Percentiles rank a stretch among this genome's conserved stretches.
Evolutionary conservation across 2,329 filamentous ascomycete genomes (phyloP).

Genomic region (Lachnum nothofagi): DNA sequence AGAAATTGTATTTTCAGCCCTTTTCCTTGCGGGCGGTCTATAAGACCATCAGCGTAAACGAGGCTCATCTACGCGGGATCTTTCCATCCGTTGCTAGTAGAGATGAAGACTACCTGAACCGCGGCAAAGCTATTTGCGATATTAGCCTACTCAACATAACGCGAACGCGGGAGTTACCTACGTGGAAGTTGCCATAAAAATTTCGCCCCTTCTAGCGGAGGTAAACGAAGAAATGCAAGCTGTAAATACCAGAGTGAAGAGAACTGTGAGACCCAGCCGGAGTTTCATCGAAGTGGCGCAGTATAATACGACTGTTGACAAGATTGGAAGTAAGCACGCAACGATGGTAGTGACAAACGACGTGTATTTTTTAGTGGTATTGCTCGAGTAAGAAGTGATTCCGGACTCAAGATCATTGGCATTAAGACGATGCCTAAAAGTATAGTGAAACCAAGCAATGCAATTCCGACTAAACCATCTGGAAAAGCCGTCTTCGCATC

Average conservation of each 20-base stretch:
- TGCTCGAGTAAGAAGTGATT: not conserved
- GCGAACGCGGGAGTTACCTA: constrained; percentile 3
- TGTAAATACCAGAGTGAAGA: constrained; percentile 19
- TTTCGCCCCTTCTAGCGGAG: constrained; percentile 11
- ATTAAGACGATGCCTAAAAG: not conserved
- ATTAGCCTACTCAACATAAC: not conserved
- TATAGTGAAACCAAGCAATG: not conserved
- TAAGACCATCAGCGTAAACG: too few species aligned
- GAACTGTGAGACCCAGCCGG: constrained; percentile 11
- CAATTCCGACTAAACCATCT: not conserved
- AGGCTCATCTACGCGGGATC: too few species aligned
- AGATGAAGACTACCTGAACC: constrained; percentile 16
- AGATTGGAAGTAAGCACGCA: constrained; percentile 15
- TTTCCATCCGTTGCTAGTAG: not conserved
- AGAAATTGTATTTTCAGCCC: too few species aligned
- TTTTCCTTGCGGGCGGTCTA: too few species aligned
- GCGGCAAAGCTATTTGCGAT: constrained; percentile 4
- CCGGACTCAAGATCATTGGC: not conserved
- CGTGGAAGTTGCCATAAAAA: constrained; percentile 19
- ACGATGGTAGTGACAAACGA: constrained; percentile 1
- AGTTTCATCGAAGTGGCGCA: constrained; percentile 2
- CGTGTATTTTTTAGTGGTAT: not conserved
- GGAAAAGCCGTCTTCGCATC: not conserved
- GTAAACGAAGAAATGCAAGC: constrained; percentile 14
- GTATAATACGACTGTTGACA: constrained; percentile 17